These are phyloP conservation scores for Harringtonia lauricola DNA, from an alignment of 2,329 filamentous ascomycete genomes.

Conservation along the genomic window DNA sequence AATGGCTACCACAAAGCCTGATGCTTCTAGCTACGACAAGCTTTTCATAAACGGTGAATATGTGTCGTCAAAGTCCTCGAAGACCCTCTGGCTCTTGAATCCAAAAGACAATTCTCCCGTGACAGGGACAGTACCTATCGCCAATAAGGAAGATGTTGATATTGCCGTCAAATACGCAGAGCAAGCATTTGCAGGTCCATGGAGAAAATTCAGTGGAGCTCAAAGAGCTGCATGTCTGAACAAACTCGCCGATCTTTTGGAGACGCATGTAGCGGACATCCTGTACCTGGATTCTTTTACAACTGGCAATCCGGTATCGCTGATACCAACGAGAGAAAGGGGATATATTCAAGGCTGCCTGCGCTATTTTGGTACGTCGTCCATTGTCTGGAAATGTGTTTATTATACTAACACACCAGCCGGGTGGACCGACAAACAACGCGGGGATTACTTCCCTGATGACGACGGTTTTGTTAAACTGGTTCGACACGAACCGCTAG, in stretches of 20 bases:
- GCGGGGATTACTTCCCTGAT: slow-evolving; percentile 24
- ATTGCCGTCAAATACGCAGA: neutral
- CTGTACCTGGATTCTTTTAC: slow-evolving; percentile 27
- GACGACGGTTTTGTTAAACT: slow-evolving; percentile 21
- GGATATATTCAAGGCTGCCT: slow-evolving; percentile 22
- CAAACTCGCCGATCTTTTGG: neutral
- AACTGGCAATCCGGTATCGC: slow-evolving; percentile 4
- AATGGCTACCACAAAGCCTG: slow-evolving; percentile 1
- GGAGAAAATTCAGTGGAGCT: neutral
- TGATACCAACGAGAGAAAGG: slow-evolving; percentile 6
- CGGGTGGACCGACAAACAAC: slow-evolving; percentile 27
- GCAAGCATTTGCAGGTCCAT: neutral
- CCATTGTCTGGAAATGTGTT: too few relatives aligned
- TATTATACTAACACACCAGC: slow-evolving; percentile 1
- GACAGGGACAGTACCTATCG: neutral
- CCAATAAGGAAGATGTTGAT: neutral
- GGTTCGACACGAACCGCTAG: slow-evolving; percentile 21
- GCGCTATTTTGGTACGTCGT: slow-evolving; percentile 7
- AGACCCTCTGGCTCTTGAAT: neutral
- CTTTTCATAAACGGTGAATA: slow-evolving; percentile 9
- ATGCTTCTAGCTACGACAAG: slow-evolving; percentile 3
- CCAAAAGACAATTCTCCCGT: slow-evolving; percentile 1
- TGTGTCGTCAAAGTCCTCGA: neutral
- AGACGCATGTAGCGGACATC: neutral
- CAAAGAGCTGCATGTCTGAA: neutral